Conservation (phyloP, 768 basidiomycete species). For the Mycena capillaripes region DNA sequence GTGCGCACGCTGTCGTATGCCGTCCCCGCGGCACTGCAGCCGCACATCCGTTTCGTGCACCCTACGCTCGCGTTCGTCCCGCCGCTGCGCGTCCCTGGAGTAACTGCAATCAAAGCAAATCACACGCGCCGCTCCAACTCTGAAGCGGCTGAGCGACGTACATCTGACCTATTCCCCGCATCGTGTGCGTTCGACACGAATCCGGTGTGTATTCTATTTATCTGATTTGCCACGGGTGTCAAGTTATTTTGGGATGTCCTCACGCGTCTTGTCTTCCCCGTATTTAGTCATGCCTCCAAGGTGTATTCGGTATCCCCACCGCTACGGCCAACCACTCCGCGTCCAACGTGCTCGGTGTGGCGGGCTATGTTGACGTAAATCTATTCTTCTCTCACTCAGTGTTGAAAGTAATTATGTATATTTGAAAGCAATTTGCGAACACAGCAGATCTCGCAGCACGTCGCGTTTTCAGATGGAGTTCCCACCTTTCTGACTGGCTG, state of each 20-base stretch:
- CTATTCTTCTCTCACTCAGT: neutral
- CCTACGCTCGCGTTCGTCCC: conserved; percentile 42
- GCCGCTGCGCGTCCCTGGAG: neutral
- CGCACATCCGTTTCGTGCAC: conserved; percentile 61
- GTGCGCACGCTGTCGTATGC: conserved; percentile 64
- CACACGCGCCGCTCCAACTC: neutral
- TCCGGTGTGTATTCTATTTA: conserved; percentile 18
- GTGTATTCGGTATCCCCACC: conserved; percentile 13
- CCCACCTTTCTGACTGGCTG: neutral
- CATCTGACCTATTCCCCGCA: neutral
- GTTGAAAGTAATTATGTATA: conserved; percentile 22
- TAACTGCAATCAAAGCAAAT: neutral
- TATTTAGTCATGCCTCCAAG: conserved; percentile 19
- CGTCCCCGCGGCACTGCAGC: conserved; percentile 57
- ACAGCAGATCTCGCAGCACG: neutral
- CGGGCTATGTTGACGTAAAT: conserved; percentile 42
- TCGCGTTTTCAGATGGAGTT: too few species aligned
- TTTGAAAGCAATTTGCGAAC: conserved; percentile 27
- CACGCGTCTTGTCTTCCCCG: neutral
- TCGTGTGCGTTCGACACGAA: neutral
- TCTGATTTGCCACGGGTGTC: neutral
- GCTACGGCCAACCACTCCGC: conserved; percentile 7
- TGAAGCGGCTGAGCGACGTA: neutral
- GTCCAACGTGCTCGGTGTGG: conserved; percentile 47
- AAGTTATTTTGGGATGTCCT: neutral